Base-by-base conservation (phyloP, 177 flowering plant species). In the Vitis hybrid region DNA sequence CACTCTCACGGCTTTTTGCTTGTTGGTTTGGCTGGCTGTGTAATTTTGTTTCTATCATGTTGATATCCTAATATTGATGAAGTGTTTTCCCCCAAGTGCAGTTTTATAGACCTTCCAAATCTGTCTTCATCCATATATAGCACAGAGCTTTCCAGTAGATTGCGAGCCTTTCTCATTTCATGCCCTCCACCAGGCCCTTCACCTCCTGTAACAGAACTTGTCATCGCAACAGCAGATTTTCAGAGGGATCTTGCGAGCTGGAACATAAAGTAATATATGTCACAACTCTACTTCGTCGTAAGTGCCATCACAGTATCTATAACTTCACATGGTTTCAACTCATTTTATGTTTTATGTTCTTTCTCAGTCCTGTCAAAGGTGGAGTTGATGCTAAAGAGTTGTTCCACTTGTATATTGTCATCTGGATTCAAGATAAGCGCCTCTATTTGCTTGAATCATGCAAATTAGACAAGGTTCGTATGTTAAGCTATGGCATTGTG, bases 321-420 rank as follows among this genome's bases (percentile, higher is more conserved):
- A 76, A 9, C 15, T n/a, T 61, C 68, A 50, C 15, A 20, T 24
- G 35, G 14, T 61, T 64, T 67, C 35, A 41, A 54, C 74, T 74
- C 14, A 54, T 59, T 58, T 30, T 18, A 18, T 68, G 8, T 46
- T 58, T 1, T 53, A 35, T 35, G 41, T 35, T 35, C 30, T 65
- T 77, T 74, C 53, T 7, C 81, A 92, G 98, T 76, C 86, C 85
- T 71, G 77, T 93, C 62, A 91, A 91, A 84, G 97, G 96, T 58
- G 98, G 97, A 73, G 92, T 94, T 69, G 93, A 92, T 82, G 97
- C 98, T 56, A 94, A 85, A 74, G 95, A 94, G 67, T 76, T 94
- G 78, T 94, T 94, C 80, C 94, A 94, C 77, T 74, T 89, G 79
- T 91, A 94, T 78, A 92, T 94, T 57, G 70, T 92, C 72, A 71